A percentile compares a stretch with the other conserved stretches of the same genome.
phyloP scores from a whole-genome alignment of 805 yeast species.

The Candida boidinii region DNA sequence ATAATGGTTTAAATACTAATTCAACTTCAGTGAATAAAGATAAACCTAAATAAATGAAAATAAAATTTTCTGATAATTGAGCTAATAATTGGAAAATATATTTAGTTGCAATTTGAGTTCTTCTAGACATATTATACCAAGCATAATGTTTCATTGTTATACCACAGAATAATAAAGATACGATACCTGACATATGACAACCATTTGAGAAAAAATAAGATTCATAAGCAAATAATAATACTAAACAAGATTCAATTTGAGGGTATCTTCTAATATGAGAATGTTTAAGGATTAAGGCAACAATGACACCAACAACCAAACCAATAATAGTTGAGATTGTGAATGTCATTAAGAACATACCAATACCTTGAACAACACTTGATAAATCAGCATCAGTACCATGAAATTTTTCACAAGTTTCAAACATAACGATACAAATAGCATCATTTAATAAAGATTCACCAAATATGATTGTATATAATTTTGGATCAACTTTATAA shows the following conservation, averaged over 20 bases:
- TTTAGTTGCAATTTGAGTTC: slow-evolving; percentile 94
- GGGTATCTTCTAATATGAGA: slow-evolving; percentile 91
- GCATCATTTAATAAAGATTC: slow-evolving; percentile 95
- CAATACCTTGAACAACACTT: slow-evolving; percentile 87
- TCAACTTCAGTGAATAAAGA: slow-evolving; percentile 95
- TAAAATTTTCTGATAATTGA: slow-evolving; percentile 91
- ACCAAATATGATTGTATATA: slow-evolving; percentile 95
- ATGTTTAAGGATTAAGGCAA: slow-evolving; percentile 85
- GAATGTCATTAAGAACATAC: slow-evolving; percentile 87
- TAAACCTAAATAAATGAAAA: slow-evolving; percentile 88
- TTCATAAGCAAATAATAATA: slow-evolving; percentile 84
- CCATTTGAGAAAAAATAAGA: slow-evolving; percentile 97
- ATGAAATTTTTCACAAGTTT: slow-evolving; percentile 93
- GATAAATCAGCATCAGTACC: slow-evolving; percentile 71
- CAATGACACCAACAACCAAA: slow-evolving; percentile 74
- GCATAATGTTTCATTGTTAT: slow-evolving; percentile 96
- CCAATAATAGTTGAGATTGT: slow-evolving; percentile 89
- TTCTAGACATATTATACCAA: slow-evolving; percentile 92
- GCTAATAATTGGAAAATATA: slow-evolving; percentile 92
- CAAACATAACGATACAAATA: slow-evolving; percentile 97
- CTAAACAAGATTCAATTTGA: slow-evolving; percentile 93
- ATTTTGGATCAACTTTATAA: slow-evolving; percentile 94
- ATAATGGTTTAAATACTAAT: slow-evolving; percentile 85
- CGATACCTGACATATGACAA: slow-evolving; percentile 99
- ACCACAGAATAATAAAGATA: slow-evolving; percentile 89